Evolutionary conservation across 1,284 basidiomycete genomes (phyloP).

Genomic region (Meira miltonrushii): DNA sequence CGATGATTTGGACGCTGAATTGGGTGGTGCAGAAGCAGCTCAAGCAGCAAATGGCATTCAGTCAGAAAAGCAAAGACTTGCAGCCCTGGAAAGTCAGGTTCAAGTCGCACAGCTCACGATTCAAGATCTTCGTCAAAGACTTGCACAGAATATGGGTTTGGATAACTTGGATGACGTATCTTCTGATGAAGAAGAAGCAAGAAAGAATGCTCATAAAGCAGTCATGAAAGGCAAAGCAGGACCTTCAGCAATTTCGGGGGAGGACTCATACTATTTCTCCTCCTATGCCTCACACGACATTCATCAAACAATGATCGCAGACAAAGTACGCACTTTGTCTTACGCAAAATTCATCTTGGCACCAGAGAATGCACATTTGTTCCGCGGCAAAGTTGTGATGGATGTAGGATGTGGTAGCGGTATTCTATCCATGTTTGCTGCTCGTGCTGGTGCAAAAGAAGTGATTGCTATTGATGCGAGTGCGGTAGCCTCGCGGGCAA

Average conservation of each 20-base stretch:
- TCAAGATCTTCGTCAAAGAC: slow-evolving; percentile 32
- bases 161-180: slow-evolving; percentile 15
- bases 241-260: slow-evolving; percentile 38
- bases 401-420: slow-evolving; percentile 68
- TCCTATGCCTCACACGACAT: slow-evolving; percentile 82
- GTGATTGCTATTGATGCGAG: slow-evolving; percentile 93
- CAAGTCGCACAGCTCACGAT: slow-evolving; percentile 24
- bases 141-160: slow-evolving; percentile 23
- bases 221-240: neutral
- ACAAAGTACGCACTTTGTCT: slow-evolving; percentile 84
- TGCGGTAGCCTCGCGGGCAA: slow-evolving; percentile 75
- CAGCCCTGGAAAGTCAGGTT: slow-evolving; percentile 31
- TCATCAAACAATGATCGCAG: slow-evolving; percentile 64
- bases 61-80: slow-evolving; percentile 9
- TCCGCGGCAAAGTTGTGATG: slow-evolving; percentile 79
- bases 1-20: slow-evolving; percentile 20
- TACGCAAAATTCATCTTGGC: slow-evolving; percentile 82
- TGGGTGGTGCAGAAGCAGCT: neutral
- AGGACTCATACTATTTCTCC: slow-evolving; percentile 91
- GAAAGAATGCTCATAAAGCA: slow-evolving; percentile 54
- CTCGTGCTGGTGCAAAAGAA: slow-evolving; percentile 80
- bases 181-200: slow-evolving; percentile 5
- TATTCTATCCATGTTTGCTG: slow-evolving; percentile 87
- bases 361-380: slow-evolving; percentile 69
- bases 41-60: neutral